phyloP scores from a whole-genome alignment of 164 flowering plant genomes.

The Saururus chinensis region DNA sequence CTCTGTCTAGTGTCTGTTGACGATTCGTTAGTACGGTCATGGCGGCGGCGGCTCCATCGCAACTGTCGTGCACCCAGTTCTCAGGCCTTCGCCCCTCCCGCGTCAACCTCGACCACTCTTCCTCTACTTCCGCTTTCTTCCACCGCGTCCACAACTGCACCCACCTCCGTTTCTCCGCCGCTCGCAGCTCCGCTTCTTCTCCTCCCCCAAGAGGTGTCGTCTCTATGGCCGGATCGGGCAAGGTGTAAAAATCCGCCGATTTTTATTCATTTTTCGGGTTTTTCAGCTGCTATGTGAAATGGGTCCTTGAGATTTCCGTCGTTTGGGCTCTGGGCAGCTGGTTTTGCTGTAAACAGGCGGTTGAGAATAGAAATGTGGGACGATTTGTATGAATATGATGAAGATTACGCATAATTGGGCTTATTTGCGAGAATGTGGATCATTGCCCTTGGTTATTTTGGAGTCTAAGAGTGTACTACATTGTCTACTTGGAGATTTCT shows the following conservation, averaged over 20 bases:
- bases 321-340: background rate
- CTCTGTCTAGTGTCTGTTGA: background rate
- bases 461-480: too few species aligned
- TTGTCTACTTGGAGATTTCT: too few species aligned
- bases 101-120: conserved; percentile 24
- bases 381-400: background rate
- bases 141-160: conserved; percentile 22
- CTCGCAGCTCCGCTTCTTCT: conserved; percentile 12
- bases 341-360: background rate
- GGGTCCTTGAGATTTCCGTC: too few species aligned
- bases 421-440: too few species aligned
- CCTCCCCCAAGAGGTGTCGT: conserved; percentile 33
- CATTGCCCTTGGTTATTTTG: too few species aligned
- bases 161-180: conserved; percentile 31
- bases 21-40: conserved; percentile 13
- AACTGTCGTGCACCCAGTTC: conserved; percentile 24
- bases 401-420: background rate
- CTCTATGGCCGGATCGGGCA: conserved; percentile 85
- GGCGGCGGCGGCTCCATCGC: conserved; percentile 60
- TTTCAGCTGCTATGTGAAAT: background rate
- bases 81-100: conserved; percentile 40
- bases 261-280: background rate
- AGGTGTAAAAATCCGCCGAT: conserved; percentile 22
- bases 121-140: conserved; percentile 23
- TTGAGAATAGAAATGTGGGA: background rate